Conservation (phyloP, 345 rosid genomes). For the Gossypium australe region DNA sequence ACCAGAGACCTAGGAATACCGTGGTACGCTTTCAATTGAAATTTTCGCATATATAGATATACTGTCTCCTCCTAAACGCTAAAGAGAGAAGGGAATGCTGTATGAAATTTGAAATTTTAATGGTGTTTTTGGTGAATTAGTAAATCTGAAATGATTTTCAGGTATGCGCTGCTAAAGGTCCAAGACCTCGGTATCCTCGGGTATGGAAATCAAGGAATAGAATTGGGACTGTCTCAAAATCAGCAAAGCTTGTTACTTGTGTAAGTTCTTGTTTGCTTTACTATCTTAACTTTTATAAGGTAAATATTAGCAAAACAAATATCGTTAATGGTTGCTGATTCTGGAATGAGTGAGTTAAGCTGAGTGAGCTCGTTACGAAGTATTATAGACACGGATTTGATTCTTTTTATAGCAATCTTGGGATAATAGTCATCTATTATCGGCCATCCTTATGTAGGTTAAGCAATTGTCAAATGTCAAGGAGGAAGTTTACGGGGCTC, state of each 20-base stretch:
- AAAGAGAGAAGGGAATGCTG: not conserved
- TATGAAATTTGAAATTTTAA: not conserved
- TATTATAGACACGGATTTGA: not conserved
- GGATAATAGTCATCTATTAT: not conserved
- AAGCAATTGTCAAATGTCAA: constrained; percentile 72
- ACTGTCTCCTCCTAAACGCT: not conserved
- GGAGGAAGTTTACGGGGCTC: constrained; percentile 93
- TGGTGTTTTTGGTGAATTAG: not conserved
- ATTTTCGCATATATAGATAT: not conserved
- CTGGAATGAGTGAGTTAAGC: not conserved
- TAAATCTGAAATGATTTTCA: constrained; percentile 17
- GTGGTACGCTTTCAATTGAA: constrained; percentile 43
- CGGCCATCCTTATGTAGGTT: constrained; percentile 36
- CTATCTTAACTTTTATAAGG: not conserved
- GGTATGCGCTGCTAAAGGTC: constrained; percentile 89
- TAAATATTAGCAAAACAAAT: not conserved
- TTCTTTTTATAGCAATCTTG: constrained; percentile 10
- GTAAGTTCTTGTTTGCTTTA: constrained; percentile 30
- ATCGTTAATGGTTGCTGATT: not conserved
- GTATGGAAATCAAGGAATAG: constrained; percentile 73
- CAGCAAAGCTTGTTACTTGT: constrained; percentile 62
- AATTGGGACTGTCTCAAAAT: constrained; percentile 80
- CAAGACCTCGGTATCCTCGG: constrained; percentile 83
- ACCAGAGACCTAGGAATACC: constrained; percentile 26
- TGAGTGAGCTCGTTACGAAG: not conserved